Evolutionary conservation across 1,284 basidiomycete genomes (phyloP), one percentile per base, ranked within the genome.

Genomic region (Marasmius sp.): DNA sequence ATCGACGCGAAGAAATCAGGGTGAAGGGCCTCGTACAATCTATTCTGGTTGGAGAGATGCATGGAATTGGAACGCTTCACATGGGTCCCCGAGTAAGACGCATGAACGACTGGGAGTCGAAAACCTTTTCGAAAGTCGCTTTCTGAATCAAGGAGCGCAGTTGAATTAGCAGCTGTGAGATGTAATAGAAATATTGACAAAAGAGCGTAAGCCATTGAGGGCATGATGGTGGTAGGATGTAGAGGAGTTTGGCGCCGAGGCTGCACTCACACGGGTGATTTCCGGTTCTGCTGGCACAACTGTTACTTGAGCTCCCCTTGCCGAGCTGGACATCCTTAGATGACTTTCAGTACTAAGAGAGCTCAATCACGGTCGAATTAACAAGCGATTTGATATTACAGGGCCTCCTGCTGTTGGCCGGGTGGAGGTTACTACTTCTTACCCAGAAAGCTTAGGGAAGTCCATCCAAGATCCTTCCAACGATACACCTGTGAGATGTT

Each of bases 41-140:
- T 74, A 53, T 74, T 71, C 55, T 67, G 70, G 60, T 74, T 74
- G 48, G 65, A 79, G 62, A 20, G 73, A 65, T 41, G 73, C 64
- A 55, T 74, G 70, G 47, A 68, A 71, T 58, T 64, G 20, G 27
- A 36, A 38, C 34, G 20, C 43, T 4, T 11, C 12, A 14, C n/a
- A 38, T 8, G 34, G 16, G 20, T 16, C 7, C 38, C 12, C 1
- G 18, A 33, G 14, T 56, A 52, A n/a, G 47, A 59, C 3, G 73
- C 69, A 51, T 72, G 72, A 41, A 58, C 55, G 48, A 79, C 55
- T 34, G 76, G 76, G 11, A 78, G 65, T 41, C 64, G 70, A 59
- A 68, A 68, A 54, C 68, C 66, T 51, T 34, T 54, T 57, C 34
- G 57, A 37, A 47, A 22, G 11, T 49, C 41, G 47, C 36, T 20